Percentiles rank a stretch among this genome's conserved stretches.
Evolutionary conservation across 2,329 filamentous ascomycete species (phyloP).

Genomic region (Cercospora zeina): DNA sequence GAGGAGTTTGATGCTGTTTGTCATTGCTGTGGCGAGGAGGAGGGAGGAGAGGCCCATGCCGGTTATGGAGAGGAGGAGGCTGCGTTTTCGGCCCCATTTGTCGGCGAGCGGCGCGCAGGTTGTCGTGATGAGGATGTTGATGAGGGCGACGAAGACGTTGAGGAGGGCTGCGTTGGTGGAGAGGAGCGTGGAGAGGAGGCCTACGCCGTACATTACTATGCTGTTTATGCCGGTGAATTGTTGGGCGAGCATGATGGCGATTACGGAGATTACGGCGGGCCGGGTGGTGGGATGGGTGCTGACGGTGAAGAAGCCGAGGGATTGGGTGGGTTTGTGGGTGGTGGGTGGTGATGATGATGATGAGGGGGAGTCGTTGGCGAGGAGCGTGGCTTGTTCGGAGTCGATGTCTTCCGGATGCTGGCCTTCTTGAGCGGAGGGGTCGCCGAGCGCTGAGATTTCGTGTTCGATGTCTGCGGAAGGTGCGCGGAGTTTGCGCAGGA

Average conservation of each 20-base stretch:
- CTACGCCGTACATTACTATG: slow-evolving; percentile 98
- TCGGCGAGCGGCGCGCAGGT: slow-evolving; percentile 83
- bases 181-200: slow-evolving; percentile 76
- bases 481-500: slow-evolving; percentile 75
- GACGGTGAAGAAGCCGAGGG: slow-evolving; percentile 55
- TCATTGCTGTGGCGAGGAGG: slow-evolving; percentile 76
- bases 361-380: slow-evolving; percentile 16
- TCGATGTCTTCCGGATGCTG: slow-evolving; percentile 52
- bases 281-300: slow-evolving; percentile 68
- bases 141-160: slow-evolving; percentile 80
- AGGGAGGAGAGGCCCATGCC: slow-evolving; percentile 82
- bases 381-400: slow-evolving; percentile 64
- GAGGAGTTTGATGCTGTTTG: slow-evolving; percentile 68
- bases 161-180: slow-evolving; percentile 78
- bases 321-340: slow-evolving; percentile 26
- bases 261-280: slow-evolving; percentile 81
- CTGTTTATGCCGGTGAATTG: slow-evolving; percentile 92
- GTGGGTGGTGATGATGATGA: background rate
- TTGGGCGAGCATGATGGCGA: slow-evolving; percentile 90
- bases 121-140: slow-evolving; percentile 83
- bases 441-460: slow-evolving; percentile 59
- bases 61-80: slow-evolving; percentile 75
- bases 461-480: slow-evolving; percentile 66
- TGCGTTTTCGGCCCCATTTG: slow-evolving; percentile 81
- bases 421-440: slow-evolving; percentile 32